These are phyloP conservation scores for Pythium dissimile DNA, from an alignment of 352 stramenopile genomes.

Conservation along the genomic window DNA sequence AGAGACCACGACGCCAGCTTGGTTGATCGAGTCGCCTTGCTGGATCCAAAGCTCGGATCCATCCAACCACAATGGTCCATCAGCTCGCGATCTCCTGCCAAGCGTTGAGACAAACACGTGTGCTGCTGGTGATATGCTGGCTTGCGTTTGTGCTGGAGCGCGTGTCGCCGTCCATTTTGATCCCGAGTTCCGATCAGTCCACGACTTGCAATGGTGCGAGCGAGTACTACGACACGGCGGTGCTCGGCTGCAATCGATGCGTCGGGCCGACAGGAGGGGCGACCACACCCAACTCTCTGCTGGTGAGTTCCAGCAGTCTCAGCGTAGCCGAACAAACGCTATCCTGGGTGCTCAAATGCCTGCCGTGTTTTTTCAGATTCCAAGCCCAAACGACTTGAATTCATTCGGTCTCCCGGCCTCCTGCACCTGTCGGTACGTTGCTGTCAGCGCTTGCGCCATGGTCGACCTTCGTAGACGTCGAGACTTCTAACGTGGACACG, in stretches of 20 bases:
- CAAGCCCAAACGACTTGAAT: slow-evolving; percentile 23
- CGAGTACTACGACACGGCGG: slow-evolving; percentile 56
- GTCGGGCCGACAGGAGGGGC: slow-evolving; percentile 29
- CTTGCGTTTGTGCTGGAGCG: background rate
- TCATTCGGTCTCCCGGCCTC: slow-evolving; percentile 24
- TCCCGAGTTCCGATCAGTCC: slow-evolving; percentile 6
- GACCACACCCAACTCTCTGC: slow-evolving; percentile 26
- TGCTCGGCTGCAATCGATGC: slow-evolving; percentile 58
- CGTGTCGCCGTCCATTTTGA: background rate
- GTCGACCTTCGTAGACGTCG: too few species aligned
- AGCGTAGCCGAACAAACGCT: too few species aligned
- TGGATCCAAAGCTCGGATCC: background rate
- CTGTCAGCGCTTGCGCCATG: background rate
- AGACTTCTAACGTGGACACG: too few species aligned
- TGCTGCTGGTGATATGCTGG: background rate
- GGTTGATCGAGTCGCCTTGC: background rate
- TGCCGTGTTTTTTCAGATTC: slow-evolving; percentile 22
- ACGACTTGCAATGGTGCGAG: slow-evolving; percentile 26
- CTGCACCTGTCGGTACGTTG: slow-evolving; percentile 44
- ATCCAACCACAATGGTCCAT: background rate
- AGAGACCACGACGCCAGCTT: background rate
- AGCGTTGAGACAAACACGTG: too few species aligned
- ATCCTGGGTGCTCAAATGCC: background rate
- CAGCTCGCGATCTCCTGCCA: background rate
- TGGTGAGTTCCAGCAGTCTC: slow-evolving; percentile 32